These are phyloP conservation scores for Leccinum sublutescens DNA, from an alignment of 768 basidiomycete species.

Conservation along the genomic window DNA sequence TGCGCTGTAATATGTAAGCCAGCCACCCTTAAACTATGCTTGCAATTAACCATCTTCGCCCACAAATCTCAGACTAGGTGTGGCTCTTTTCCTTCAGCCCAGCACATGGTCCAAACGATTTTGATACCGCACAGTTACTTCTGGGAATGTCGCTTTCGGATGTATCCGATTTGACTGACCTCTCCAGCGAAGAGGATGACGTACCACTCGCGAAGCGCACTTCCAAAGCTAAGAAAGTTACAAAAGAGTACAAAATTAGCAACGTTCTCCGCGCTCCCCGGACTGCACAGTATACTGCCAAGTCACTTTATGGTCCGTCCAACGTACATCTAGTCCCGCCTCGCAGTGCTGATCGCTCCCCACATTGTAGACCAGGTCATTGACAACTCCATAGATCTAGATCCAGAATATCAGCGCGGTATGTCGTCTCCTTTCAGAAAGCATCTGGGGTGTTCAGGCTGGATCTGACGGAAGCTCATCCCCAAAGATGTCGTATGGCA, in stretches of 20 bases:
- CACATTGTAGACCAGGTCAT: constrained; percentile 44
- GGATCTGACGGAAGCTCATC: constrained; percentile 1
- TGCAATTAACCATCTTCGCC: not conserved
- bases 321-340: not conserved
- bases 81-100: not conserved
- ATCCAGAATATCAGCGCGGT: constrained; percentile 71
- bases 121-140: not conserved
- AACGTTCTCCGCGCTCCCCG: constrained; percentile 38
- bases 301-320: constrained; percentile 42
- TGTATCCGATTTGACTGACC: constrained; percentile 47
- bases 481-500: constrained; percentile 61
- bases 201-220: constrained; percentile 23
- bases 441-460: not conserved
- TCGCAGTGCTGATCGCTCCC: not conserved
- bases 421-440: constrained; percentile 4
- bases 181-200: constrained; percentile 41
- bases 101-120: constrained; percentile 1
- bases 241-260: constrained; percentile 31
- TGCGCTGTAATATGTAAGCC: not conserved
- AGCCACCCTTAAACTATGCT: not conserved
- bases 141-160: constrained; percentile 38
- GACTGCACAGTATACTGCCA: constrained; percentile 41
- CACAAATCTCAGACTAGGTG: not conserved
- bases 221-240: constrained; percentile 23
- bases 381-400: constrained; percentile 47